phyloP scores from a whole-genome alignment of 2,329 filamentous ascomycete species.

The Aureobasidium sp. region DNA sequence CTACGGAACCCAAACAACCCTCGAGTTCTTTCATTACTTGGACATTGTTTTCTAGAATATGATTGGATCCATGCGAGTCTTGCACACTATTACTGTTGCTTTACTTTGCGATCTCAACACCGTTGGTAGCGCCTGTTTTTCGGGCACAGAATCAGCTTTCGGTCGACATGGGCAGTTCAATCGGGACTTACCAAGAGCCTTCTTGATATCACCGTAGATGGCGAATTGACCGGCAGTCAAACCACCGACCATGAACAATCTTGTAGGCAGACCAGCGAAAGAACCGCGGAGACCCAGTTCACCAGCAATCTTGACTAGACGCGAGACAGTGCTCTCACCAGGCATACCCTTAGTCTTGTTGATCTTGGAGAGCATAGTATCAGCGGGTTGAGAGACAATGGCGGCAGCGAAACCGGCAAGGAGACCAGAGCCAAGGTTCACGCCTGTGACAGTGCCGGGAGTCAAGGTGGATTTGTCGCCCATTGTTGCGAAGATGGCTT shows the following conservation, averaged over 20 bases:
- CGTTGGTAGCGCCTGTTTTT: constrained; percentile 53
- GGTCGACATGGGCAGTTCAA: neutral
- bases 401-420: constrained; percentile 82
- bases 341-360: constrained; percentile 88
- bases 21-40: neutral
- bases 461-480: constrained; percentile 61
- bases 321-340: constrained; percentile 71
- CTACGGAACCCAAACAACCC: too few relatives aligned
- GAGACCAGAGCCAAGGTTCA: constrained; percentile 80
- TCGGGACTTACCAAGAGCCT: constrained; percentile 13
- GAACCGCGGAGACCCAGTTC: constrained; percentile 67
- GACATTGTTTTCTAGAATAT: neutral
- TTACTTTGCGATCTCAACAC: constrained; percentile 57
- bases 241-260: constrained; percentile 67
- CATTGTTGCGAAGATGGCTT: constrained; percentile 57
- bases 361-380: constrained; percentile 92
- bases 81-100: neutral
- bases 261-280: constrained; percentile 73
- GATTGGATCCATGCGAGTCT: neutral
- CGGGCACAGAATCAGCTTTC: constrained; percentile 29
- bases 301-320: constrained; percentile 79
- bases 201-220: constrained; percentile 33
- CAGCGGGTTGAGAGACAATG: constrained; percentile 79
- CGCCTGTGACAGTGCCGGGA: constrained; percentile 61
- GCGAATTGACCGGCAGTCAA: constrained; percentile 76